phyloP scores from a whole-genome alignment of 2,329 filamentous ascomycete species.

The Pseudogymnoascus sp. region DNA sequence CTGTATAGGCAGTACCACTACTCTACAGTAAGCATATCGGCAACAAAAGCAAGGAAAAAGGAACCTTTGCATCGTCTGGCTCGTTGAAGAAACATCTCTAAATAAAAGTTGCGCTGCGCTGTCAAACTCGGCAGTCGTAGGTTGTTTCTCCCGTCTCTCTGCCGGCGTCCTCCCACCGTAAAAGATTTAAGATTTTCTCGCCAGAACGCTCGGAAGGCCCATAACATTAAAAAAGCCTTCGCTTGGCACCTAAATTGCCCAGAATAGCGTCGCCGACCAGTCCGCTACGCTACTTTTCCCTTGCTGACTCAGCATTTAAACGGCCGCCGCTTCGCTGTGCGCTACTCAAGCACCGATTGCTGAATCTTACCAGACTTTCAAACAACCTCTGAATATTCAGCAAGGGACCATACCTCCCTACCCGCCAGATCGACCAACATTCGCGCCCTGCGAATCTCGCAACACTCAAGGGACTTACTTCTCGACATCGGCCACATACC shows the following conservation, averaged over 20 bases:
- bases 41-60: conserved; percentile 2
- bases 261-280: conserved; percentile 7
- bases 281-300: neutral
- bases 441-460: neutral
- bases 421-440: neutral
- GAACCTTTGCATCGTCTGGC: neutral
- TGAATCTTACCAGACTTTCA: conserved; percentile 7
- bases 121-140: neutral
- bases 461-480: neutral
- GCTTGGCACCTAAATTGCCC: neutral
- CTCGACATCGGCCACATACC: neutral
- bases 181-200: conserved; percentile 7
- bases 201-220: conserved; percentile 5
- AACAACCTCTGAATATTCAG: neutral
- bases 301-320: conserved; percentile 4
- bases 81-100: conserved; percentile 1
- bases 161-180: neutral
- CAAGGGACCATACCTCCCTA: conserved; percentile 1
- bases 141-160: conserved; percentile 3
- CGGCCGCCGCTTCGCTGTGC: conserved; percentile 3
- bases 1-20: neutral
- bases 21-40: neutral
- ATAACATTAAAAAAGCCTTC: conserved; percentile 10
- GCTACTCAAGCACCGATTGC: conserved; percentile 1
- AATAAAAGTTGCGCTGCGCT: neutral